Evolutionary conservation across 164 flowering plant species (phyloP).

Genomic region (Protea cynaroides): DNA sequence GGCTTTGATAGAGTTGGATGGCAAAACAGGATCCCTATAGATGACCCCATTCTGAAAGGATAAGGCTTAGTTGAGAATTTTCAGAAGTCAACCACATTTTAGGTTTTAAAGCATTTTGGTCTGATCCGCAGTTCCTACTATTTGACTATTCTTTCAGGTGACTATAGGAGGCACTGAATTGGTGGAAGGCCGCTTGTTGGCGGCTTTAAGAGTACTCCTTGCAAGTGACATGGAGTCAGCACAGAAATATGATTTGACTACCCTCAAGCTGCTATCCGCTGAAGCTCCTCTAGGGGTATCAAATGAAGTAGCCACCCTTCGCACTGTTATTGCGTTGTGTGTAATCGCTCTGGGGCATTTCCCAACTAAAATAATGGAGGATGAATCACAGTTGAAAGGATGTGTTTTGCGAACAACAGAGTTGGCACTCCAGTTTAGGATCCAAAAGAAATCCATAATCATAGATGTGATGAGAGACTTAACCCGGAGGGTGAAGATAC

Average conservation of each 20-base stretch:
- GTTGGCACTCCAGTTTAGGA: constrained; percentile 64
- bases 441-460: constrained; percentile 78
- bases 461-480: constrained; percentile 70
- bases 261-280: constrained; percentile 53
- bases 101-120: too few relatives aligned
- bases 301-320: constrained; percentile 58
- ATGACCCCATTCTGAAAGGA: too few relatives aligned
- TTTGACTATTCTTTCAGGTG: constrained; percentile 38
- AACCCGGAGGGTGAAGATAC: constrained; percentile 49
- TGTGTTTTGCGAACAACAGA: constrained; percentile 36
- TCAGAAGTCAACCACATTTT: too few relatives aligned
- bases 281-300: constrained; percentile 79
- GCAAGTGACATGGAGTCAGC: constrained; percentile 44
- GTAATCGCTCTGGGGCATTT: constrained; percentile 67
- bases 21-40: too few relatives aligned
- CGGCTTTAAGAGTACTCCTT: constrained; percentile 75
- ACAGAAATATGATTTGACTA: constrained; percentile 41
- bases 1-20: too few relatives aligned
- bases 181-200: constrained; percentile 80
- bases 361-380: constrained; percentile 87
- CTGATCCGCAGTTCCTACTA: too few relatives aligned
- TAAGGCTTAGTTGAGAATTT: too few relatives aligned
- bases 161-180: constrained; percentile 71
- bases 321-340: constrained; percentile 68
- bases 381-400: constrained; percentile 47